phyloP scores from a whole-genome alignment of 345 rosid species.

The Mercurialis annua region DNA sequence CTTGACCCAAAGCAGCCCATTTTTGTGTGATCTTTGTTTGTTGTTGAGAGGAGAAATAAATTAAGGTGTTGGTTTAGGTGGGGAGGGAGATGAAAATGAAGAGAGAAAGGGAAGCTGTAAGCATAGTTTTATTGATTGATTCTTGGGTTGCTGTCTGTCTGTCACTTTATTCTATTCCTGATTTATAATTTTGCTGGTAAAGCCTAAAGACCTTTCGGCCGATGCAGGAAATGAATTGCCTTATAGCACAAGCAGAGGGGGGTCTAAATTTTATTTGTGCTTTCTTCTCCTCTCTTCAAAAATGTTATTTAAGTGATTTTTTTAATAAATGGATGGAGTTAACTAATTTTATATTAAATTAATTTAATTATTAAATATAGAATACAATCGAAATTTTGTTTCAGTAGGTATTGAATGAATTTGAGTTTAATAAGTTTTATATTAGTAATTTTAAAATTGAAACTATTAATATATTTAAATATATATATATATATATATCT shows the following conservation, averaged over 20 bases:
- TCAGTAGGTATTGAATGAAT: too few relatives aligned
- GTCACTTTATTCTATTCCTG: conserved; percentile 31
- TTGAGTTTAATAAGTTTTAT: too few relatives aligned
- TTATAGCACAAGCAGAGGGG: not conserved
- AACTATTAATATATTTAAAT: too few relatives aligned
- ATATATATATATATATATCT: too few relatives aligned
- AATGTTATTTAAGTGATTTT: too few relatives aligned
- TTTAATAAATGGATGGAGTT: too few relatives aligned
- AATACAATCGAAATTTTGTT: too few relatives aligned
- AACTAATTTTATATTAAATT: too few relatives aligned
- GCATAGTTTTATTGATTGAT: not conserved
- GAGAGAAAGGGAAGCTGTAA: conserved; percentile 16
- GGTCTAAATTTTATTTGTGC: too few relatives aligned
- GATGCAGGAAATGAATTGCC: not conserved
- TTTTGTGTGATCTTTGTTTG: not conserved
- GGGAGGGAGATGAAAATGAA: not conserved
- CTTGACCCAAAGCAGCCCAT: conserved; percentile 54
- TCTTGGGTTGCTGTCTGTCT: conserved; percentile 1
- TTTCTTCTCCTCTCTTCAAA: too few relatives aligned
- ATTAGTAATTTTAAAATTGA: too few relatives aligned
- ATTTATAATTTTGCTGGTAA: not conserved
- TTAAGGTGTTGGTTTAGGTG: not conserved
- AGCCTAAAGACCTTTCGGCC: conserved; percentile 25
- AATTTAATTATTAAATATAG: too few relatives aligned
- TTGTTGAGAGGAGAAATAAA: not conserved